These are phyloP conservation scores for Geotrichum siamense DNA, from an alignment of 1,139 yeast species.

Conservation along the genomic window DNA sequence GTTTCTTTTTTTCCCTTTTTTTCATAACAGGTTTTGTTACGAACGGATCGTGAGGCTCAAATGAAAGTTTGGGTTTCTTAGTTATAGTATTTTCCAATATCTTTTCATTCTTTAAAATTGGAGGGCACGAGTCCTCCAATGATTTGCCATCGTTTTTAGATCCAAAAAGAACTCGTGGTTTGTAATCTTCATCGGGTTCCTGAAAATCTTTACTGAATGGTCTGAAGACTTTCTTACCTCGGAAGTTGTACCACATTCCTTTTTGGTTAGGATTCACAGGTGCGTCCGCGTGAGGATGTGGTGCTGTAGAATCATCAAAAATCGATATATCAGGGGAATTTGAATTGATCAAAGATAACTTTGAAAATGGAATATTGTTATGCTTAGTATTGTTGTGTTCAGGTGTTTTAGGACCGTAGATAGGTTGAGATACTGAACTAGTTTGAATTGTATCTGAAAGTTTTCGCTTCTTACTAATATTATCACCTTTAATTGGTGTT, in stretches of 20 bases:
- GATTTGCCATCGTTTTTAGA: constrained; percentile 14
- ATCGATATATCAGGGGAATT: constrained; percentile 17
- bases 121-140: constrained; percentile 12
- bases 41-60: too few species aligned
- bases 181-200: constrained; percentile 13
- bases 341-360: not conserved
- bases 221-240: constrained; percentile 36
- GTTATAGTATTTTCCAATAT: too few species aligned
- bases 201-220: constrained; percentile 29
- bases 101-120: constrained; percentile 5
- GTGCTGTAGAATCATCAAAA: constrained; percentile 23
- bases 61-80: too few species aligned
- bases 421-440: not conserved
- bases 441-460: not conserved
- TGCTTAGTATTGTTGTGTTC: not conserved
- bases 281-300: constrained; percentile 24
- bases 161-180: constrained; percentile 26
- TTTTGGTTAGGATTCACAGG: constrained; percentile 24
- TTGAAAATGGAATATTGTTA: too few species aligned
- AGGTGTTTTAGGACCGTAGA: not conserved
- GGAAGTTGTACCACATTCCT: constrained; percentile 38
- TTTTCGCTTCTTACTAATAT: not conserved
- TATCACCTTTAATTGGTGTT: not conserved
- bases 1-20: too few species aligned
- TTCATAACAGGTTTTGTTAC: too few species aligned